phyloP scores from a whole-genome alignment of 2,329 filamentous ascomycete species.

The Alternaria triticimaculans region DNA sequence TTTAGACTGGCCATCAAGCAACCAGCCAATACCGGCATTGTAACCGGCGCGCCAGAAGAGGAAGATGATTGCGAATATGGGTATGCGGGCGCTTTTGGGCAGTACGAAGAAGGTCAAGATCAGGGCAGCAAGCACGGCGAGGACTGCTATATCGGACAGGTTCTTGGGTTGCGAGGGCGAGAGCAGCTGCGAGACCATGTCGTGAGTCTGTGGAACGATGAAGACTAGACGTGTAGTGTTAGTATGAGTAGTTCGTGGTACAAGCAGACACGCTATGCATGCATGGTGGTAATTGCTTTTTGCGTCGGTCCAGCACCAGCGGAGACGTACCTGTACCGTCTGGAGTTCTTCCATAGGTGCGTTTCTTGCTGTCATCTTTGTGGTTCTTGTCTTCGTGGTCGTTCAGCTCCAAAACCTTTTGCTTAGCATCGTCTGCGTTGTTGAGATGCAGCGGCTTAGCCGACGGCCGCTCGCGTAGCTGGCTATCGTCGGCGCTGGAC shows the following conservation, averaged over 20 bases:
- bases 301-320: not conserved
- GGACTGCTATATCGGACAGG: conserved; percentile 80
- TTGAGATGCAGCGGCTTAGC: conserved; percentile 38
- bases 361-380: conserved; percentile 65
- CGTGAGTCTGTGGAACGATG: conserved; percentile 92
- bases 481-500: conserved; percentile 36
- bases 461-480: conserved; percentile 38
- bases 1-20: conserved; percentile 88
- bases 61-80: conserved; percentile 82
- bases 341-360: conserved; percentile 89
- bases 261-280: not conserved
- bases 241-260: conserved; percentile 15
- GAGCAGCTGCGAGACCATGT: conserved; percentile 98
- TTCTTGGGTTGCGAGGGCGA: conserved; percentile 97
- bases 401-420: conserved; percentile 58
- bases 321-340: conserved; percentile 79
- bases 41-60: conserved; percentile 92
- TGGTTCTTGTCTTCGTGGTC: conserved; percentile 55
- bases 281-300: not conserved
- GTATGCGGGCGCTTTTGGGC: conserved; percentile 71
- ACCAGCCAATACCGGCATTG: conserved; percentile 90
- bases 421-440: conserved; percentile 50
- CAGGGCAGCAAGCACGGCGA: conserved; percentile 77
- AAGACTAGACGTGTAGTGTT: conserved; percentile 70
- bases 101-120: conserved; percentile 76